These are phyloP conservation scores for Aureobasidium sp. DNA, from an alignment of 2,329 filamentous ascomycete species.

Conservation along the genomic window DNA sequence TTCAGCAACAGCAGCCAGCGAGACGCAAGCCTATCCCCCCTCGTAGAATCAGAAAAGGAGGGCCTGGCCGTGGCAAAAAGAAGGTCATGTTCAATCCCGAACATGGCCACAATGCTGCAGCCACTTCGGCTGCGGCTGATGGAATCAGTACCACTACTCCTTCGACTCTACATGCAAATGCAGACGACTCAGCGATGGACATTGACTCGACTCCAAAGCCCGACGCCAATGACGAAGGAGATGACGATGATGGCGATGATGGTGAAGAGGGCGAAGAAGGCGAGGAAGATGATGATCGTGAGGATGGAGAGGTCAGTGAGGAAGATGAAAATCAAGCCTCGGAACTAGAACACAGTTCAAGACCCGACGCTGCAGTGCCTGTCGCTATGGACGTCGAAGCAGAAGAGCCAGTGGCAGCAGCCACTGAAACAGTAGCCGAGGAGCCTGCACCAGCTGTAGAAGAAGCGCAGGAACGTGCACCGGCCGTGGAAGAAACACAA, in stretches of 20 bases:
- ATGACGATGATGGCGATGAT: constrained; percentile 46
- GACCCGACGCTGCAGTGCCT: background rate
- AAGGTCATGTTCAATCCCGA: constrained; percentile 54
- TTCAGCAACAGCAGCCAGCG: constrained; percentile 43
- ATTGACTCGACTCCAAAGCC: constrained; percentile 30
- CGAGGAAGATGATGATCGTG: constrained; percentile 39
- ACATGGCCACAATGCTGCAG: constrained; percentile 34
- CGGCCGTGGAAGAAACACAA: too few species aligned
- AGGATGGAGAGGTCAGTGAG: constrained; percentile 24
- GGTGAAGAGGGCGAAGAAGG: constrained; percentile 37
- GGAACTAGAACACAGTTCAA: background rate
- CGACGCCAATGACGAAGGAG: constrained; percentile 37
- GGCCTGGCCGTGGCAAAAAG: constrained; percentile 73
- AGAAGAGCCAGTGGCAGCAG: background rate
- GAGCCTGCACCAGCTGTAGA: background rate
- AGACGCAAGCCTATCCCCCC: constrained; percentile 65
- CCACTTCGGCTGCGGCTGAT: constrained; percentile 32
- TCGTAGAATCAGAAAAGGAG: constrained; percentile 69
- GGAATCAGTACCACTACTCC: constrained; percentile 27
- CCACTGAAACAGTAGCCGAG: background rate
- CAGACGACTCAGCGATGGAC: constrained; percentile 38
- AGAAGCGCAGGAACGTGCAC: too few species aligned
- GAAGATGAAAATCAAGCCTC: background rate
- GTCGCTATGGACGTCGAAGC: background rate
- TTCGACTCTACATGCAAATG: constrained; percentile 30